Base-by-base conservation (phyloP, 306 rosid genomes). In the Chamaecrista fasciculata region DNA sequence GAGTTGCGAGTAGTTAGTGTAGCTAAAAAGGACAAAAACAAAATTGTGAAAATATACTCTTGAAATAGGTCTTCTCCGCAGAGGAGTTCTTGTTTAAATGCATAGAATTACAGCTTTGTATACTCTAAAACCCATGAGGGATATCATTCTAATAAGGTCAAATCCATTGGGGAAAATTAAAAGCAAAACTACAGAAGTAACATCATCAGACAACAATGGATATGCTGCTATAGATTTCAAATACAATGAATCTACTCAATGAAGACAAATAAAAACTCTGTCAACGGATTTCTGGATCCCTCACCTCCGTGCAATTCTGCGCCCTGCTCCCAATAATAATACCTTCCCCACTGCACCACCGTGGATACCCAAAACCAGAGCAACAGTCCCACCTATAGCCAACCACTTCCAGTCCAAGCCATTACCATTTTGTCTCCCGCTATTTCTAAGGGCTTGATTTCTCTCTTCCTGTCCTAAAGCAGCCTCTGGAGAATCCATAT, bases 401-500 rank as follows among this genome's bases (percentile, higher is more conserved):
- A 95, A 42, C 99, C 99, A 95, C 81, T 91, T 95, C 97, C 99
- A 95, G 81, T 87, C 96, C 36, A 95, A 37, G 64, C 95, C 88
- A 28, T 71, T 67, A 58, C 75, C 87, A 25, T 68, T 80, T 42
- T 73, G 85, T 18, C 48, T 69, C 18, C 51, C 66, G 33, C 9
- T 69, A 50, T 67, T 63, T 51, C n/a, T 62, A 53, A 34, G 10
- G 46, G 69, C 82, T 64, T 49, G 75, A 76, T 20, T 62, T 19
- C 34, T 60, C 34, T 77, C 89, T 66, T 81, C 97, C 59, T 76
- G 77, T 26, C 48, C 79, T 0, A 78, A 63, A 7, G 55, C 59
- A 34, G 71, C 65, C 74, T 66, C 91, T 55, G 81, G 65, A 43
- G 79, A 78, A 70, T 83, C 84, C 77, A 62, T 71, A 60, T 73